Percentiles rank a stretch among this genome's conserved stretches.
phyloP scores from a whole-genome alignment of 2,329 filamentous ascomycete genomes.

The Aspergillus pseudoviridinutans region DNA sequence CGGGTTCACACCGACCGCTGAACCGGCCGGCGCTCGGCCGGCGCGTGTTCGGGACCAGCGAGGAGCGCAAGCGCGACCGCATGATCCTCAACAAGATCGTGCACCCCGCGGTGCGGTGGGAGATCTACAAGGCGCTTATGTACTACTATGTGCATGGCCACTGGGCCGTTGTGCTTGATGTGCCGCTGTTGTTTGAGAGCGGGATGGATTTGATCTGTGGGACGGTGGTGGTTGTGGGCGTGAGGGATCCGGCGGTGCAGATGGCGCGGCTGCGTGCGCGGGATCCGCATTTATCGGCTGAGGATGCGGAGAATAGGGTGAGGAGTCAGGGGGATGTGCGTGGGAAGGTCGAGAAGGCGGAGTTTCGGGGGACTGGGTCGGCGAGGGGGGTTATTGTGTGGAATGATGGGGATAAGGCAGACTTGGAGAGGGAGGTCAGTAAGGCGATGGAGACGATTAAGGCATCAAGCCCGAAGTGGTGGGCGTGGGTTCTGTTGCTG shows the following conservation, averaged over 20 bases:
- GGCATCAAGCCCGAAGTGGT: conserved; percentile 69
- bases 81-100: conserved; percentile 82
- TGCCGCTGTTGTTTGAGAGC: conserved; percentile 87
- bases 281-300: conserved; percentile 72
- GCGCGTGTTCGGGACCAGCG: conserved; percentile 77
- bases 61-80: conserved; percentile 67
- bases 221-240: conserved; percentile 79
- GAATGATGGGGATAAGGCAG: conserved; percentile 76
- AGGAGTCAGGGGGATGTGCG: conserved; percentile 80
- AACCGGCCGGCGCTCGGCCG: conserved; percentile 82
- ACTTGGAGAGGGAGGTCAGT: conserved; percentile 64
- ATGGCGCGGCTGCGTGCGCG: conserved; percentile 71
- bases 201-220: conserved; percentile 82
- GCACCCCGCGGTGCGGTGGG: conserved; percentile 80
- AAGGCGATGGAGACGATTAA: conserved; percentile 62
- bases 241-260: conserved; percentile 74
- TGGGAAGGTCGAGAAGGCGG: conserved; percentile 73
- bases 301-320: conserved; percentile 85
- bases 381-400: conserved; percentile 74
- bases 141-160: conserved; percentile 67
- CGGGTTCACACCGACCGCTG: conserved; percentile 50
- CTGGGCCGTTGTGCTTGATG: conserved; percentile 89
- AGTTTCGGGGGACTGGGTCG: conserved; percentile 54
- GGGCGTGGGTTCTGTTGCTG: conserved; percentile 66
- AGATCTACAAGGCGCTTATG: conserved; percentile 74